Conservation (phyloP, 2,329 filamentous ascomycete species). For the Coniochaeta sp. region DNA sequence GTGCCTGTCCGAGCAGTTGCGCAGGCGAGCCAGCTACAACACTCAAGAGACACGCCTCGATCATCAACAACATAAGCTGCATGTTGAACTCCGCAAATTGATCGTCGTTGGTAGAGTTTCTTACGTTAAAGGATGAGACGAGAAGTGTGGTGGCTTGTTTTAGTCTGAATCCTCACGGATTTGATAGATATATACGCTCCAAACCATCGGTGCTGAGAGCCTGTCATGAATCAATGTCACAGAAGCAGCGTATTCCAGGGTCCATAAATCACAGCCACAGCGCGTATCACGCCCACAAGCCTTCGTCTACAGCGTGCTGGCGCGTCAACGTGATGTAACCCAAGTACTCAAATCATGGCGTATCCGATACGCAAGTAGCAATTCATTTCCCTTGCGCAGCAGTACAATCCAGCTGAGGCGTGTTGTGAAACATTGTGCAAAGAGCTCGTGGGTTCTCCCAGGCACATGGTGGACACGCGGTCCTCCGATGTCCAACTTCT, state of each 20-base stretch:
- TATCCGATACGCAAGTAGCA: neutral
- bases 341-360: neutral
- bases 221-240: neutral
- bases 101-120: neutral
- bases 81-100: neutral
- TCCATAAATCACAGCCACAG: neutral
- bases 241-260: neutral
- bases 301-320: neutral
- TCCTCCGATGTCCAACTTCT: no score
- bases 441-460: no score
- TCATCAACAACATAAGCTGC: conserved; percentile 5
- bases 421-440: no score
- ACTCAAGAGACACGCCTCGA: conserved; percentile 1
- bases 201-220: neutral
- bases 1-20: neutral
- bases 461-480: no score
- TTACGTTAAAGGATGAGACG: neutral
- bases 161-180: neutral
- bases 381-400: no score
- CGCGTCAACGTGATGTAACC: neutral
- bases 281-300: neutral
- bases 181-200: neutral
- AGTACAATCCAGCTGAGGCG: no score
- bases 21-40: conserved; percentile 1
- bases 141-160: neutral